Percentiles rank a stretch among this genome's conserved stretches.
Conservation (phyloP, 805 yeast genomes). For the Naumovozyma baii region DNA sequence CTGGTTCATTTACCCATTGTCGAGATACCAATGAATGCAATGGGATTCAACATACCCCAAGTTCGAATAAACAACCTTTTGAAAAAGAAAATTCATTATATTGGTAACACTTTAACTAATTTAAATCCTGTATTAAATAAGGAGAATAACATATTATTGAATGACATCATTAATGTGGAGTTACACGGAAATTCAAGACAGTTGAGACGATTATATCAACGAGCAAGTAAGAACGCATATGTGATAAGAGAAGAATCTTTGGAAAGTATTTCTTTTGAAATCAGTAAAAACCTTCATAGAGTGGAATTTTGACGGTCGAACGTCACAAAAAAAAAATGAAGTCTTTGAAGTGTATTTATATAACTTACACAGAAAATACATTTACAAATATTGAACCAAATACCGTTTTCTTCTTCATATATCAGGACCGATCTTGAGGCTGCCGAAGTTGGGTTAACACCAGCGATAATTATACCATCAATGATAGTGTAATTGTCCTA, state of each 20-base stretch:
- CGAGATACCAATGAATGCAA: slow-evolving; percentile 4
- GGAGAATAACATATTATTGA: background rate
- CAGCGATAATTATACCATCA: too few species aligned
- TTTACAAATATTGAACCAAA: too few species aligned
- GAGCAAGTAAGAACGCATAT: background rate
- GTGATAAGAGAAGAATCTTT: background rate
- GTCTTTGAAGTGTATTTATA: too few species aligned
- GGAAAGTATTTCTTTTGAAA: background rate
- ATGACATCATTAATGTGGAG: background rate
- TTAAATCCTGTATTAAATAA: slow-evolving; percentile 2
- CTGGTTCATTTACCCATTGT: slow-evolving; percentile 2
- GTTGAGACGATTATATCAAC: background rate
- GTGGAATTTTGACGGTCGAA: too few species aligned
- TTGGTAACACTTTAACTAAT: background rate
- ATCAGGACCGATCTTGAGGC: too few species aligned
- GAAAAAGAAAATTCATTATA: slow-evolving; percentile 1
- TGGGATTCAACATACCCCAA: slow-evolving; percentile 2
- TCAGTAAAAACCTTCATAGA: background rate
- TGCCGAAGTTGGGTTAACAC: too few species aligned
- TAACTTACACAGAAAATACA: too few species aligned
- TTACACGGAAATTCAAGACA: background rate
- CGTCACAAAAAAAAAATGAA: too few species aligned
- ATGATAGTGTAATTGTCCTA: too few species aligned
- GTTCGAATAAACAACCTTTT: slow-evolving; percentile 1
- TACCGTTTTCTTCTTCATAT: too few species aligned